These are phyloP conservation scores for Inonotus obliquus DNA, from an alignment of 1,284 basidiomycete genomes.

Conservation along the genomic window DNA sequence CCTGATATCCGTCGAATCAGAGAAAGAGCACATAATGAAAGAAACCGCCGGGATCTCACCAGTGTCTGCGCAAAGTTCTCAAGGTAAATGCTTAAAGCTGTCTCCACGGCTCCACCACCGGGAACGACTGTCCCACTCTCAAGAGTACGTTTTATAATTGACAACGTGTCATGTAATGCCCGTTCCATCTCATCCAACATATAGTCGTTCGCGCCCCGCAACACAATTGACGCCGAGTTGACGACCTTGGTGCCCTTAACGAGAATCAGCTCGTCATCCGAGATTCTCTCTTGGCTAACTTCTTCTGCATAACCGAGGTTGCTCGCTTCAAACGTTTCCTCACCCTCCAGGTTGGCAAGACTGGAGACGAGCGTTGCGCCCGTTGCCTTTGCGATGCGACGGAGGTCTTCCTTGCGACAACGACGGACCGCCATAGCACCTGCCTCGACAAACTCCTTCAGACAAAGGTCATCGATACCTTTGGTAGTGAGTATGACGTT, in stretches of 20 bases:
- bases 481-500: conserved; percentile 98
- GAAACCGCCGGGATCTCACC: conserved; percentile 42
- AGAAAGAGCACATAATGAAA: conserved; percentile 10
- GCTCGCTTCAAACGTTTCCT: conserved; percentile 94
- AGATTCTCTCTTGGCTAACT: conserved; percentile 94
- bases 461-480: conserved; percentile 96
- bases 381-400: conserved; percentile 95
- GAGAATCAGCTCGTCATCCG: conserved; percentile 98
- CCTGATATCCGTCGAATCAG: conserved; percentile 43
- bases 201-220: conserved; percentile 98
- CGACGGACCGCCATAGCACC: conserved; percentile 98
- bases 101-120: conserved; percentile 97
- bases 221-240: conserved; percentile 87
- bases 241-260: conserved; percentile 98
- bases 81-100: conserved; percentile 94
- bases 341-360: conserved; percentile 95
- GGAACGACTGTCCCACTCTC: conserved; percentile 97
- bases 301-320: conserved; percentile 92
- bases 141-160: conserved; percentile 94
- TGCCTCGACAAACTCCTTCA: conserved; percentile 99
- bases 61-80: conserved; percentile 99
- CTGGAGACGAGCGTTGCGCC: conserved; percentile 92
- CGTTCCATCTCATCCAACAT: conserved; percentile 99
- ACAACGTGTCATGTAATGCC: conserved; percentile 91
- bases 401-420: conserved; percentile 96